A percentile compares a stretch with the other conserved stretches of the same genome.
These are phyloP conservation scores for Pythium volutum DNA, from an alignment of 352 stramenopile genomes.

Conservation along the genomic window DNA sequence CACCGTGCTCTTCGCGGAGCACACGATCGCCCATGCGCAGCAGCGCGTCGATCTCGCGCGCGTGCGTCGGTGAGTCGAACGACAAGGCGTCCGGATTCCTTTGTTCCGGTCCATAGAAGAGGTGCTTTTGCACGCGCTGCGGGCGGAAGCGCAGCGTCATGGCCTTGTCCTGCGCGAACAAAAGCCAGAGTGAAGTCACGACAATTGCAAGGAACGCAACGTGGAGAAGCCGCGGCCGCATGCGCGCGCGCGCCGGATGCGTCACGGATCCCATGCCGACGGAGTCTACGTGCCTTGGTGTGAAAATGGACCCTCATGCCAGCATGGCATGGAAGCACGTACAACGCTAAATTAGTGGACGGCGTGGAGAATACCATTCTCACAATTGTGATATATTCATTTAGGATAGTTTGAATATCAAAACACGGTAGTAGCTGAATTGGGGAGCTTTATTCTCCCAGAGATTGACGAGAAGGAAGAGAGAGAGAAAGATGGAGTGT, in stretches of 20 bases:
- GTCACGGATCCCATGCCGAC: constrained; percentile 2
- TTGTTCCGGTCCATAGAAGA: background rate
- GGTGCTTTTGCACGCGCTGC: background rate
- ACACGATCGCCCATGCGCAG: constrained; percentile 8
- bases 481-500: background rate
- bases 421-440: background rate
- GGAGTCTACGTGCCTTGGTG: no score
- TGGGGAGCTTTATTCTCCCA: background rate
- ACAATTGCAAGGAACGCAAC: background rate
- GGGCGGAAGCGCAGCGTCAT: background rate
- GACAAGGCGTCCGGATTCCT: background rate
- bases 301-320: no score
- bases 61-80: no score
- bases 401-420: no score
- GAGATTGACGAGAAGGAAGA: background rate
- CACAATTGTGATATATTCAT: no score
- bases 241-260: no score
- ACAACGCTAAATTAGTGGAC: background rate
- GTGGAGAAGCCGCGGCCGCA: background rate
- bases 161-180: constrained; percentile 1
- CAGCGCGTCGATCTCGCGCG: constrained; percentile 1
- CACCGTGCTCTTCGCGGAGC: constrained; percentile 12
- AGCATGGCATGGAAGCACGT: no score
- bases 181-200: background rate
- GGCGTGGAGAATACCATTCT: background rate